Evolutionary conservation across 2,329 filamentous ascomycete species (phyloP).

Genomic region (Stemphylium lycopersici): DNA sequence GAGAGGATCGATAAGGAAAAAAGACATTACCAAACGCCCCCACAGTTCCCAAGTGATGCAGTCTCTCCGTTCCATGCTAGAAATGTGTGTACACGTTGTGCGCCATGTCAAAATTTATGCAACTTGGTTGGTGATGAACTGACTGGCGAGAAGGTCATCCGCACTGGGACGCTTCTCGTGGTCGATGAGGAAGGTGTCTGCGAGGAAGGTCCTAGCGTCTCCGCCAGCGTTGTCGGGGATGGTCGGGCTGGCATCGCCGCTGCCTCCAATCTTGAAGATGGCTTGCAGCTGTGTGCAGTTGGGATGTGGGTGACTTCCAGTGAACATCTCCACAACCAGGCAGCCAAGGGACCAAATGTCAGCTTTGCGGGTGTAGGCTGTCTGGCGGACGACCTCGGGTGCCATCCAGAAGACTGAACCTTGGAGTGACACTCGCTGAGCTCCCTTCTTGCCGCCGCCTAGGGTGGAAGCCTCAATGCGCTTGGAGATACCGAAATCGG

Average conservation of each 20-base stretch:
- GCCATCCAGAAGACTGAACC: constrained; percentile 99
- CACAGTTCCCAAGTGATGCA: constrained; percentile 10
- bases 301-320: constrained; percentile 92
- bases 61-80: constrained; percentile 13
- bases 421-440: constrained; percentile 75
- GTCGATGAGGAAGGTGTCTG: constrained; percentile 92
- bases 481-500: constrained; percentile 98
- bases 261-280: constrained; percentile 94
- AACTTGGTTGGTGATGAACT: constrained; percentile 75
- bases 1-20: neutral
- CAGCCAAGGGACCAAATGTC: constrained; percentile 99
- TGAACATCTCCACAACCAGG: constrained; percentile 99
- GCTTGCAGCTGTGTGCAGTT: constrained; percentile 97
- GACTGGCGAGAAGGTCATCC: constrained; percentile 83
- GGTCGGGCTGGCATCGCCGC: constrained; percentile 82
- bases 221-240: constrained; percentile 85
- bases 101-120: constrained; percentile 24
- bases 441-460: constrained; percentile 40
- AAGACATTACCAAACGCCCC: neutral
- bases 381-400: constrained; percentile 96
- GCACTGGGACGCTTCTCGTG: constrained; percentile 90
- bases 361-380: constrained; percentile 95
- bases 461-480: constrained; percentile 92
- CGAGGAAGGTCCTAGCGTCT: constrained; percentile 83
- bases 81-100: constrained; percentile 4